These are phyloP conservation scores for Fusarium multiceps DNA, from an alignment of 2,329 filamentous ascomycete genomes.

Conservation along the genomic window DNA sequence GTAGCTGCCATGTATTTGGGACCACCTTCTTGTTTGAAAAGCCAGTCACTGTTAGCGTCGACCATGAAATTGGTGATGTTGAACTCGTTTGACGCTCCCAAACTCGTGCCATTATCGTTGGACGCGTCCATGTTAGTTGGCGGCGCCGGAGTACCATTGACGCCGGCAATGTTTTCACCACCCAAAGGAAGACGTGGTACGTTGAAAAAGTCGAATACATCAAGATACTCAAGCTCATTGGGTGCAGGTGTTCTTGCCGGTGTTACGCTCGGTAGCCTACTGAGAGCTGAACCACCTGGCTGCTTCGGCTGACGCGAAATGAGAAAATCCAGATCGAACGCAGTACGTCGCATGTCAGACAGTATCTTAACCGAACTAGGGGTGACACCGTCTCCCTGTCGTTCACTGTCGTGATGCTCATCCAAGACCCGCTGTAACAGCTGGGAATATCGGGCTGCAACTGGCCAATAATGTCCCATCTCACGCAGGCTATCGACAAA, in stretches of 20 bases:
- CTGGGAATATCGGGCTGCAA: slow-evolving; percentile 83
- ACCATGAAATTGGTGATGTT: slow-evolving; percentile 84
- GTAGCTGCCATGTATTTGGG: slow-evolving; percentile 45
- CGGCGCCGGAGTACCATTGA: slow-evolving; percentile 33
- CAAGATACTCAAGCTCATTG: slow-evolving; percentile 89
- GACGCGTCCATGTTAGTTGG: slow-evolving; percentile 44
- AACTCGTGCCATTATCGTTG: slow-evolving; percentile 45
- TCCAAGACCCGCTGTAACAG: slow-evolving; percentile 86
- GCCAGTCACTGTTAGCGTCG: slow-evolving; percentile 78
- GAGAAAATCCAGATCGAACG: slow-evolving; percentile 89
- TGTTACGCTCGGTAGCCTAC: slow-evolving; percentile 64
- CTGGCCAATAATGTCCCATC: slow-evolving; percentile 87
- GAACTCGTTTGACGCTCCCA: slow-evolving; percentile 67
- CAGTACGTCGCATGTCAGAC: slow-evolving; percentile 90
- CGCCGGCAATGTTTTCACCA: slow-evolving; percentile 49
- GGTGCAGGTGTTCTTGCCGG: slow-evolving; percentile 76
- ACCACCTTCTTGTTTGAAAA: slow-evolving; percentile 66
- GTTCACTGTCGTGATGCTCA: slow-evolving; percentile 83
- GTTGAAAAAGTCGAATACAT: slow-evolving; percentile 96
- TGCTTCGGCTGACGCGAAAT: slow-evolving; percentile 82
- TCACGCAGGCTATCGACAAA: slow-evolving; percentile 85
- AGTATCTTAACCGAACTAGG: slow-evolving; percentile 88
- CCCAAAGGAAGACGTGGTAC: slow-evolving; percentile 76
- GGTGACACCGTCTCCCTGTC: slow-evolving; percentile 78
- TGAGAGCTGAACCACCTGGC: slow-evolving; percentile 54